Conservation (phyloP, 139 green algal genomes). For the Chlorella sp. region DNA sequence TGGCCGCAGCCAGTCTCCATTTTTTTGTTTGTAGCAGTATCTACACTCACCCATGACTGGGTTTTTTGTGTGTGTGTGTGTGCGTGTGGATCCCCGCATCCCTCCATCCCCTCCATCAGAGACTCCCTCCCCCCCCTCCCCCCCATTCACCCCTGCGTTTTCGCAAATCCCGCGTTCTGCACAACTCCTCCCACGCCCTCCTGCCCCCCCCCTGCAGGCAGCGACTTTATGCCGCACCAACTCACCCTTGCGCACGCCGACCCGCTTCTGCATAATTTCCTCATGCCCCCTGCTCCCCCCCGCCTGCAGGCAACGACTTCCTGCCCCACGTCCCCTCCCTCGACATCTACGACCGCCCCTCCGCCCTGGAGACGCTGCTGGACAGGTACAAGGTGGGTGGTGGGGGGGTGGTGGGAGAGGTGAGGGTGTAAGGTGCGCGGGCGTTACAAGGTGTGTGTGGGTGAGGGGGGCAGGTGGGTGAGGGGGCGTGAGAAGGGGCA, state of each 20-base stretch:
- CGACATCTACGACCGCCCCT: slow-evolving; percentile 82
- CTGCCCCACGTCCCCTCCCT: slow-evolving; percentile 89
- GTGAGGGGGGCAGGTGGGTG: no score
- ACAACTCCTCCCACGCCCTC: no score
- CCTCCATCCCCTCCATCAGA: background rate
- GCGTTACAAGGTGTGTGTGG: background rate
- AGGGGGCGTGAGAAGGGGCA: no score
- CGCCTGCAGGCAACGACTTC: slow-evolving; percentile 89
- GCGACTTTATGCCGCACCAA: background rate
- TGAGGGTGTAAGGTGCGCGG: background rate
- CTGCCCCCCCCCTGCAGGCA: background rate
- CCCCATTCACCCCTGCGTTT: no score
- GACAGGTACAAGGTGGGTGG: slow-evolving; percentile 63
- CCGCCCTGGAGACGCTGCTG: slow-evolving; percentile 84
- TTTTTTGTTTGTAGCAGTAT: no score
- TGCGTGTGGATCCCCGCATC: no score
- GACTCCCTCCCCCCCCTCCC: no score
- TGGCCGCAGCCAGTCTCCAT: no score
- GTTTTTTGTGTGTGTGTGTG: no score
- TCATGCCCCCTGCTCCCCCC: background rate
- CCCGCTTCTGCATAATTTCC: background rate
- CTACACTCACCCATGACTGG: no score
- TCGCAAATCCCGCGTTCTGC: no score
- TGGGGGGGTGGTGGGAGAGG: background rate
- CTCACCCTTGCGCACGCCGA: background rate